These are phyloP conservation scores for Phaseolus coccineus DNA, from an alignment of 331 rosid species.

Conservation along the genomic window DNA sequence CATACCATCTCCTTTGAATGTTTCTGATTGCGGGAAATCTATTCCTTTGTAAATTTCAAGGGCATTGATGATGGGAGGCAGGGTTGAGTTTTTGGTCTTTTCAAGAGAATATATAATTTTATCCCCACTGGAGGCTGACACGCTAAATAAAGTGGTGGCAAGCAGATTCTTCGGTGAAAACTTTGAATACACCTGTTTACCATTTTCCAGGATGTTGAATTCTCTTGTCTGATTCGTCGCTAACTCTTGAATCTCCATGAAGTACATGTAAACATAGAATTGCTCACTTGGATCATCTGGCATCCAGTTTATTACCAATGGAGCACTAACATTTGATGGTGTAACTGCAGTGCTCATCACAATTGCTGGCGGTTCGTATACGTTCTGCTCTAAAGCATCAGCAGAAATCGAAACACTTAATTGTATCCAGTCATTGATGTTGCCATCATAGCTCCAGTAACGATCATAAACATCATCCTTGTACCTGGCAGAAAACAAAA, in stretches of 20 bases:
- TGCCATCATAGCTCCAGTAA: neutral
- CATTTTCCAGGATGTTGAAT: slow-evolving; percentile 28
- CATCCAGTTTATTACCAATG: neutral
- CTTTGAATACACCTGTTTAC: too few relatives aligned
- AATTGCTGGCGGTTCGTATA: neutral
- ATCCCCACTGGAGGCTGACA: too few relatives aligned
- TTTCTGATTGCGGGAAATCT: too few relatives aligned
- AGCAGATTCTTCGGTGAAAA: too few relatives aligned
- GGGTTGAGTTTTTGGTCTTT: fast-evolving
- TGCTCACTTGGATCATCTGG: neutral
- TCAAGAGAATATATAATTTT: too few relatives aligned
- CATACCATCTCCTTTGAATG: neutral
- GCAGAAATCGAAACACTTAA: neutral
- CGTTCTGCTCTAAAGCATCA: neutral
- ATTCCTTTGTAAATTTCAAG: too few relatives aligned
- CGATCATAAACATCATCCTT: slow-evolving; percentile 1
- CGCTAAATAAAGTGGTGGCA: too few relatives aligned
- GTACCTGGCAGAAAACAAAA: slow-evolving; percentile 17
- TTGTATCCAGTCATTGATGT: neutral
- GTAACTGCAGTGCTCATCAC: slow-evolving; percentile 11
- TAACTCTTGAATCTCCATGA: slow-evolving; percentile 4
- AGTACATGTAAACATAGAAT: slow-evolving; percentile 17
- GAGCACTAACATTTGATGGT: neutral
- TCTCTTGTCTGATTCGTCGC: neutral
- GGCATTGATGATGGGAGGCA: too few relatives aligned